Evolutionary conservation across 371 early-diverging fungal genomes (phyloP).

Genomic region (Mortierella sp.): DNA sequence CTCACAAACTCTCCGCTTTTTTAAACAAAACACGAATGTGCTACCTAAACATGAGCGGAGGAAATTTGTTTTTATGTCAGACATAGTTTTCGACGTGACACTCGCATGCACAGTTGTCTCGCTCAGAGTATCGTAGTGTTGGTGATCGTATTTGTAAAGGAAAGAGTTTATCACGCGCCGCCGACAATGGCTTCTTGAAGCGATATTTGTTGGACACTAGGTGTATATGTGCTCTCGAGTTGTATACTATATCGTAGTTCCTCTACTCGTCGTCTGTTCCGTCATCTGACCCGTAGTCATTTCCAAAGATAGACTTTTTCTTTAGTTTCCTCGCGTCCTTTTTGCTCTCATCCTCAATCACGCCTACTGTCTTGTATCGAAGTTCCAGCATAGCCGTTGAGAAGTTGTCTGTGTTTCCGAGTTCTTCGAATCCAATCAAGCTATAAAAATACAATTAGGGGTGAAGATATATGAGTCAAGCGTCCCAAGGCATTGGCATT

Average conservation of each 20-base stretch:
- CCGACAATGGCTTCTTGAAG: background rate
- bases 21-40: background rate
- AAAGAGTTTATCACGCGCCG: background rate
- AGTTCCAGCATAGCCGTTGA: constrained; percentile 82
- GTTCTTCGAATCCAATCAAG: constrained; percentile 94
- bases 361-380: constrained; percentile 66
- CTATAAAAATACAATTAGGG: constrained; percentile 56
- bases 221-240: background rate
- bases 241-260: background rate
- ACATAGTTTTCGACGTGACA: background rate
- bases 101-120: background rate
- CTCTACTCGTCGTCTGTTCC: constrained; percentile 44
- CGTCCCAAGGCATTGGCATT: constrained; percentile 39
- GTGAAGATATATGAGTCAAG: background rate
- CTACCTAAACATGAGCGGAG: background rate
- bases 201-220: background rate
- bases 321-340: constrained; percentile 27
- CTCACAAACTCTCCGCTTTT: background rate
- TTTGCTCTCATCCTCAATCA: constrained; percentile 52
- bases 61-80: background rate
- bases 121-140: background rate
- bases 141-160: background rate
- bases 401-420: constrained; percentile 92
- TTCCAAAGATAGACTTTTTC: constrained; percentile 49
- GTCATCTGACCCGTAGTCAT: constrained; percentile 50